phyloP scores from a whole-genome alignment of 306 rosid genomes.

The Cicer bijugum region DNA sequence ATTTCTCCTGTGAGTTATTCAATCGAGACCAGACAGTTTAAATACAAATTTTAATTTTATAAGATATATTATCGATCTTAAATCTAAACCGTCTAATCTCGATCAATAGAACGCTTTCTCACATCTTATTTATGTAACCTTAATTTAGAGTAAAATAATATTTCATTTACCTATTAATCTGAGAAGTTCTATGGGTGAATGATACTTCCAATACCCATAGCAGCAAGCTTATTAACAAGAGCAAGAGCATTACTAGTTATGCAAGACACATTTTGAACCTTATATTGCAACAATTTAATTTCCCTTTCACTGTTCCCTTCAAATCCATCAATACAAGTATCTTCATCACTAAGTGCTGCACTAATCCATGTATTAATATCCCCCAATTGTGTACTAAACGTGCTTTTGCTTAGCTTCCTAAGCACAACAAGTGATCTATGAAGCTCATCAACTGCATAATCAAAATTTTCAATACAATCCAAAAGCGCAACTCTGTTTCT shows the following conservation, averaged over 20 bases:
- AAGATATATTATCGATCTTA: too few species aligned
- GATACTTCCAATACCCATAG: conserved; percentile 52
- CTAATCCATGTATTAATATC: conserved; percentile 77
- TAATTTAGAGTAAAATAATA: not conserved
- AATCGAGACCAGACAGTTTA: too few species aligned
- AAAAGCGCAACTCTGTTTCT: conserved; percentile 57
- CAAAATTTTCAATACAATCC: conserved; percentile 62
- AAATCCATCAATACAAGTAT: conserved; percentile 72
- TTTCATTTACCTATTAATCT: not conserved
- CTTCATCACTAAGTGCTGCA: conserved; percentile 64
- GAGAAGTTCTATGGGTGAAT: conserved; percentile 40
- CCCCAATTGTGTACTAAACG: conserved; percentile 58
- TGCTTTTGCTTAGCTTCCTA: conserved; percentile 53
- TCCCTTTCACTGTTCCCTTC: conserved; percentile 13
- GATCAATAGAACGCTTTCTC: too few species aligned
- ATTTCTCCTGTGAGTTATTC: too few species aligned
- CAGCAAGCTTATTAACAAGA: conserved; percentile 69
- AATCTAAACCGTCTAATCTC: too few species aligned
- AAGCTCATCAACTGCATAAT: conserved; percentile 61
- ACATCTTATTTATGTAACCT: too few species aligned
- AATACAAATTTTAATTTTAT: too few species aligned
- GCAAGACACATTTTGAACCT: conserved; percentile 53
- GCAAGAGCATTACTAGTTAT: conserved; percentile 79
- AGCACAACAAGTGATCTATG: conserved; percentile 63
- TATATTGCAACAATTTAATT: conserved; percentile 44